phyloP scores from a whole-genome alignment of 169 alveolate species.

The Plasmodium knowlesi region DNA sequence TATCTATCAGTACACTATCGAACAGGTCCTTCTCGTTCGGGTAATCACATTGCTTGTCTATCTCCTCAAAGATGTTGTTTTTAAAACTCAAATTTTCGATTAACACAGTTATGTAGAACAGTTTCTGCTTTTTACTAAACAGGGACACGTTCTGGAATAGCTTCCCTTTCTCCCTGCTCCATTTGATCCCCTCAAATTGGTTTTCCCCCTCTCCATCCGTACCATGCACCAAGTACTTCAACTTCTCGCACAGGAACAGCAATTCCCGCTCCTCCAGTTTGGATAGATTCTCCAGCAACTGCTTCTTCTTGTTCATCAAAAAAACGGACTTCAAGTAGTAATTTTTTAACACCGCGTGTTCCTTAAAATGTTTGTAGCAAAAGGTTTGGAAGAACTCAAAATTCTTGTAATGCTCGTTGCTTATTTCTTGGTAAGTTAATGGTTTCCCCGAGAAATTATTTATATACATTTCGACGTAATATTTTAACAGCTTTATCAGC shows the following conservation, averaged over 20 bases:
- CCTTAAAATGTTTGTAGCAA: constrained; percentile 66
- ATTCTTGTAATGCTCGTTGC: constrained; percentile 64
- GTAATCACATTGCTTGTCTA: constrained; percentile 70
- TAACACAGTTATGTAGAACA: constrained; percentile 53
- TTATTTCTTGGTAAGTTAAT: constrained; percentile 51
- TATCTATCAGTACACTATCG: constrained; percentile 58
- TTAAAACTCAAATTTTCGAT: constrained; percentile 68
- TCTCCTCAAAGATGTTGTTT: constrained; percentile 61
- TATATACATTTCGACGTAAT: constrained; percentile 71
- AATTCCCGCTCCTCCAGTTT: constrained; percentile 38
- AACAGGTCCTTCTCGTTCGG: constrained; percentile 71
- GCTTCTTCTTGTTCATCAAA: constrained; percentile 68
- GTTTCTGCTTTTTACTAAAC: constrained; percentile 21
- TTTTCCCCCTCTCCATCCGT: not conserved
- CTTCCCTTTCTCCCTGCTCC: not conserved
- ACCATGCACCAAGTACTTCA: constrained; percentile 13
- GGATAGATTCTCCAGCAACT: constrained; percentile 23
- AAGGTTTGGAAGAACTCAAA: constrained; percentile 63
- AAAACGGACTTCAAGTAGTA: constrained; percentile 71
- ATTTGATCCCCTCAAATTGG: not conserved
- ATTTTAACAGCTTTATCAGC: constrained; percentile 33
- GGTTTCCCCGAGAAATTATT: constrained; percentile 67
- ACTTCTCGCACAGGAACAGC: constrained; percentile 42
- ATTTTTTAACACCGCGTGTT: constrained; percentile 34
- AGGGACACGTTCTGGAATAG: not conserved